Evolutionary conservation across 257 asterid genomes (phyloP), one percentile per base, ranked within the genome.

Genomic region (Coffea canephora): DNA sequence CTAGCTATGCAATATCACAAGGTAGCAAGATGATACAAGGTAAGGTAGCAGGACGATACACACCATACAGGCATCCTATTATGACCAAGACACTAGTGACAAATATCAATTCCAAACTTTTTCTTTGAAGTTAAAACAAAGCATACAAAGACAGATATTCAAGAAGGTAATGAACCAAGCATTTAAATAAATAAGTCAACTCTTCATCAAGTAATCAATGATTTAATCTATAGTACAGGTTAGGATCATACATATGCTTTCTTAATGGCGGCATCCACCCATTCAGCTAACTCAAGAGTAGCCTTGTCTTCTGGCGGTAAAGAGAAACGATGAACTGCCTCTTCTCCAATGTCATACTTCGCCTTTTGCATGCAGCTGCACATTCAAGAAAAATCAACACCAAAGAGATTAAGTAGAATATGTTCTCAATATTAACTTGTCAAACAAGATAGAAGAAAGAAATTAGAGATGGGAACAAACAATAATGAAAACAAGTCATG

Each of bases 261-360:
- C 78, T 79, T 86, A 82, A 91, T 91, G 90, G 99, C 94, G n/a
- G 91, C 86, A 84, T 93, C 97, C 83, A 95, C 97, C 99, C 99
- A 95, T 83, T 93, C 96, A 73, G 97, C 91, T 82, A 95, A 87
- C 82, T 88, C 96, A 75, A 95, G 84, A 27, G 95, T 93, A 45
- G 98, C 99, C 91, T 93, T 95, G 89, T 95, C 98, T 90, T 95
- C 99, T 61, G 97, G 95, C 81, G 99, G 89, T 82, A 95, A 85
- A 79, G 99, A 91, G 84, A 91, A 95, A 81, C 99, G 98, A 84
- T 91, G 89, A 82, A 95, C 92, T 46, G 98, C 98, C 88, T 95
- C 97, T 82, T 86, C 99, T 57, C 99, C 99, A 39, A 95, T 91
- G 89, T 95, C 99, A 87, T 87, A 95, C 83, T 95, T 92, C 62